Percentiles rank a stretch among this genome's conserved stretches.
Conservation (phyloP, 2,329 filamentous ascomycete genomes). For the Ascochyta clinopodiicola region DNA sequence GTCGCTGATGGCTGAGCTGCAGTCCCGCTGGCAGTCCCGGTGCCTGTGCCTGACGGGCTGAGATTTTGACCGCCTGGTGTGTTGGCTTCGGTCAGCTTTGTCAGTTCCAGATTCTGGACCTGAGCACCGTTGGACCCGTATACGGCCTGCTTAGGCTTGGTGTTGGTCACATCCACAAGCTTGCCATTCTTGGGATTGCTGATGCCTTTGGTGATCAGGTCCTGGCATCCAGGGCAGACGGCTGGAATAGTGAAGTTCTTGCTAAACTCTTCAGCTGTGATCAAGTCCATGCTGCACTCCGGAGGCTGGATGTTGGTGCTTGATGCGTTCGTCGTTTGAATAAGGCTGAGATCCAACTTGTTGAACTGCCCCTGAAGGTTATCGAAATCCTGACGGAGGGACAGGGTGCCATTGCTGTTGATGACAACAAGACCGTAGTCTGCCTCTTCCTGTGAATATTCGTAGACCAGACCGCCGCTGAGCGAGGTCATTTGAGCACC, state of each 20-base stretch:
- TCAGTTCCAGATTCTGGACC: constrained; percentile 69
- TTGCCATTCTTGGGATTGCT: constrained; percentile 62
- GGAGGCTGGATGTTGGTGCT: constrained; percentile 64
- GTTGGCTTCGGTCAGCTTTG: constrained; percentile 61
- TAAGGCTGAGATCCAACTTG: constrained; percentile 72
- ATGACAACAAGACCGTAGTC: constrained; percentile 59
- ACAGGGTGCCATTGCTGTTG: constrained; percentile 52
- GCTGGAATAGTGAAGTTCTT: constrained; percentile 82
- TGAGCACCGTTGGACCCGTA: constrained; percentile 61
- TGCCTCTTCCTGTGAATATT: constrained; percentile 76
- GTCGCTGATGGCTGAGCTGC: constrained; percentile 24
- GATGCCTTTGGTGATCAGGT: constrained; percentile 80
- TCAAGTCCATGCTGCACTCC: constrained; percentile 70
- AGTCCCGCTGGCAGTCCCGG: constrained; percentile 13
- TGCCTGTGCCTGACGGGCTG: constrained; percentile 17
- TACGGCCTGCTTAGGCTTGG: constrained; percentile 64
- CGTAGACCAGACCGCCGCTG: constrained; percentile 81
- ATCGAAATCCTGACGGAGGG: constrained; percentile 59
- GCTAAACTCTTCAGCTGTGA: constrained; percentile 70
- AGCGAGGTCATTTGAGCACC: constrained; percentile 73
- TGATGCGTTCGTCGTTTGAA: constrained; percentile 68
- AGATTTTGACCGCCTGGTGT: constrained; percentile 55
- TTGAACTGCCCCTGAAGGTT: constrained; percentile 77
- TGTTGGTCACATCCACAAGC: constrained; percentile 66
- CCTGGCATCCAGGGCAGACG: constrained; percentile 68